Evolutionary conservation across 2,329 filamentous ascomycete species (phyloP).

Genomic region (Talaromyces funiculosus): DNA sequence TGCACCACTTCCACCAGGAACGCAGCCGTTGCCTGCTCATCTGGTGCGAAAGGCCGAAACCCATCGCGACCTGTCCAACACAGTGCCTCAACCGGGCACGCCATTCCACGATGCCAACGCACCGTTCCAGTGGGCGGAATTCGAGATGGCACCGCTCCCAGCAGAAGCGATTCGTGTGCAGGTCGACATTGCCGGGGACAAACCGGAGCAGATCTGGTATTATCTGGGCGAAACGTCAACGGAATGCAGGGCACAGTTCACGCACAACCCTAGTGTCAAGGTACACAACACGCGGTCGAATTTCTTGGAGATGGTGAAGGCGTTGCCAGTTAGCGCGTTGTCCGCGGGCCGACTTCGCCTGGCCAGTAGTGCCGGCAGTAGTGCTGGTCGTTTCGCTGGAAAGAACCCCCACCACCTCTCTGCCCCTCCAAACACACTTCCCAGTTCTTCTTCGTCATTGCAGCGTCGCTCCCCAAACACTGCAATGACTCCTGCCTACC

Average conservation of each 20-base stretch:
- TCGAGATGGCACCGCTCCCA: slow-evolving; percentile 57
- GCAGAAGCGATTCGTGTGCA: slow-evolving; percentile 58
- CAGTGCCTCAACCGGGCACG: slow-evolving; percentile 60
- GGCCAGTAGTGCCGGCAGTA: neutral
- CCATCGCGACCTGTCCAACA: slow-evolving; percentile 52
- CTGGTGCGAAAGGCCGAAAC: slow-evolving; percentile 48
- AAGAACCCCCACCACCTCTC: slow-evolving; percentile 22
- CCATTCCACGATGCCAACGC: slow-evolving; percentile 54
- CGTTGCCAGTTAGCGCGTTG: slow-evolving; percentile 27
- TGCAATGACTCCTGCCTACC: slow-evolving; percentile 42
- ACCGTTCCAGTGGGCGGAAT: slow-evolving; percentile 70
- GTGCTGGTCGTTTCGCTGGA: slow-evolving; percentile 2
- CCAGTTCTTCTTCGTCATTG: slow-evolving; percentile 16
- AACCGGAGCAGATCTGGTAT: slow-evolving; percentile 75
- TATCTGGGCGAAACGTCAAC: slow-evolving; percentile 84
- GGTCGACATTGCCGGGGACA: slow-evolving; percentile 57
- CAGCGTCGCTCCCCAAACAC: slow-evolving; percentile 26
- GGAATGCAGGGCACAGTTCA: slow-evolving; percentile 86
- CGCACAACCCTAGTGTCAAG: slow-evolving; percentile 60
- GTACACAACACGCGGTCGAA: slow-evolving; percentile 45
- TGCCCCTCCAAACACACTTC: slow-evolving; percentile 18
- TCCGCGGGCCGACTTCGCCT: slow-evolving; percentile 15
- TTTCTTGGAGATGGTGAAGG: slow-evolving; percentile 46
- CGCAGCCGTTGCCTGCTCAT: slow-evolving; percentile 44
- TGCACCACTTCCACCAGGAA: slow-evolving; percentile 40